Percentiles rank a stretch among this genome's conserved stretches.
These are phyloP conservation scores for Bipolaris cookei DNA, from an alignment of 2,329 filamentous ascomycete species.

Conservation along the genomic window DNA sequence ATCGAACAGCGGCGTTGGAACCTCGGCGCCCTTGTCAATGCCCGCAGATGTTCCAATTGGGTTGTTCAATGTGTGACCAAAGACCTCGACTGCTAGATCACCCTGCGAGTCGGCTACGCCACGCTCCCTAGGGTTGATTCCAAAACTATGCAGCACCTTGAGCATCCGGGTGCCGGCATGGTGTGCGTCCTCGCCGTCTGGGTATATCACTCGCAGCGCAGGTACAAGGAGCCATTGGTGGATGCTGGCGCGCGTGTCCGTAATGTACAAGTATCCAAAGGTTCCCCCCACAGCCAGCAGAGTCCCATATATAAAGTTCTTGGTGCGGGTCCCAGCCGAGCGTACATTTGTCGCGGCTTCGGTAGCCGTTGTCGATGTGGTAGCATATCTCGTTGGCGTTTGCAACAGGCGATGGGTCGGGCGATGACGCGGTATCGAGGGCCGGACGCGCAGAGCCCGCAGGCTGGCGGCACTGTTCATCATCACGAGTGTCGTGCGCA, in stretches of 20 bases:
- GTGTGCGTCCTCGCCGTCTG: slow-evolving; percentile 91
- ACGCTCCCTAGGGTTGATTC: slow-evolving; percentile 83
- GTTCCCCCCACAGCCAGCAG: slow-evolving; percentile 57
- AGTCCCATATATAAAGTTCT: slow-evolving; percentile 61
- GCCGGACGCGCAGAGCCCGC: slow-evolving; percentile 38
- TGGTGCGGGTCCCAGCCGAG: slow-evolving; percentile 53
- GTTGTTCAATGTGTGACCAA: slow-evolving; percentile 78
- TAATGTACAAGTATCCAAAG: slow-evolving; percentile 59
- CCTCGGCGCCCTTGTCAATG: slow-evolving; percentile 91
- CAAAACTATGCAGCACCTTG: slow-evolving; percentile 73
- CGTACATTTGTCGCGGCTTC: slow-evolving; percentile 43
- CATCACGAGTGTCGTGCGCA: slow-evolving; percentile 23
- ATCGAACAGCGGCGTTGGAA: slow-evolving; percentile 83
- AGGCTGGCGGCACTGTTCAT: slow-evolving; percentile 38
- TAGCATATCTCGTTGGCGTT: slow-evolving; percentile 32
- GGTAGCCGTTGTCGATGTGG: slow-evolving; percentile 24
- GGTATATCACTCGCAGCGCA: slow-evolving; percentile 68
- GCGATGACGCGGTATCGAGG: slow-evolving; percentile 27
- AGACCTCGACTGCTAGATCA: slow-evolving; percentile 69
- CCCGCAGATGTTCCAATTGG: slow-evolving; percentile 95
- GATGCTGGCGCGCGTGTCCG: slow-evolving; percentile 61
- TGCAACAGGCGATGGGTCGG: slow-evolving; percentile 23
- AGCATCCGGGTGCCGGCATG: slow-evolving; percentile 75
- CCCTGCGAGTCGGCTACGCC: slow-evolving; percentile 62
- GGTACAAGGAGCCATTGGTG: slow-evolving; percentile 64